A percentile compares a stretch with the other conserved stretches of the same genome.
Evolutionary conservation across 768 basidiomycete species (phyloP).

Genomic region (Panaeolus cyanescens): DNA sequence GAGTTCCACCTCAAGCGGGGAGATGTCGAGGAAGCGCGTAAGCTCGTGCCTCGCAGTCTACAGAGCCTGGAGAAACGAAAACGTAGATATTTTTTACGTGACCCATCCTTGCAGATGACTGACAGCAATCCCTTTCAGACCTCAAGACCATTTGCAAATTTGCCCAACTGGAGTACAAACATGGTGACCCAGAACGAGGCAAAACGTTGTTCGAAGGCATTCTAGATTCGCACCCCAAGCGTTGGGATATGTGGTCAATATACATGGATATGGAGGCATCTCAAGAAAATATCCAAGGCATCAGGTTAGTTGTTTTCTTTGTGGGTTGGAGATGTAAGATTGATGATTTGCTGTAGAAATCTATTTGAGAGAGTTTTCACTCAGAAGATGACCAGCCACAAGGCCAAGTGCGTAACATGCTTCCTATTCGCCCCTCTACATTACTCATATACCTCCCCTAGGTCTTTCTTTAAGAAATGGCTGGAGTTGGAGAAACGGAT

Average conservation of each 20-base stretch:
- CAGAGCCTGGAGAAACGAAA: constrained; percentile 93
- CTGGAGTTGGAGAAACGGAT: constrained; percentile 82
- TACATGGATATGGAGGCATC: constrained; percentile 96
- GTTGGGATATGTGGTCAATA: constrained; percentile 93
- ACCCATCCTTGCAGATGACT: neutral
- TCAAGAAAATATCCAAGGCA: constrained; percentile 74
- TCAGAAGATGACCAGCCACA: constrained; percentile 90
- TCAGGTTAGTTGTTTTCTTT: constrained; percentile 53
- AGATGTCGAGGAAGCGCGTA: constrained; percentile 78
- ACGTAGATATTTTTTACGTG: constrained; percentile 56
- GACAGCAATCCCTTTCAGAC: constrained; percentile 60
- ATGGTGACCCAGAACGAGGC: constrained; percentile 92
- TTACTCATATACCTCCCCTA: constrained; percentile 30
- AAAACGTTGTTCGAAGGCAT: constrained; percentile 97
- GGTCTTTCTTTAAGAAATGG: constrained; percentile 98
- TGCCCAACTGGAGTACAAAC: constrained; percentile 92
- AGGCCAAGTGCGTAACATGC: constrained; percentile 81
- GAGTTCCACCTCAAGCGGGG: constrained; percentile 80
- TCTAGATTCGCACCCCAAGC: constrained; percentile 91
- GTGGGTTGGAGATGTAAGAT: neutral
- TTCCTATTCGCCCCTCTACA: constrained; percentile 3
- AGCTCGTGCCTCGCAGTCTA: constrained; percentile 81
- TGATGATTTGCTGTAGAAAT: constrained; percentile 46
- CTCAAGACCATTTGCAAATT: constrained; percentile 95
- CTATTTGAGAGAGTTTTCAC: constrained; percentile 85